Base-by-base conservation (phyloP, 2,329 filamentous ascomycete genomes). In the Mycocentrospora acerina region DNA sequence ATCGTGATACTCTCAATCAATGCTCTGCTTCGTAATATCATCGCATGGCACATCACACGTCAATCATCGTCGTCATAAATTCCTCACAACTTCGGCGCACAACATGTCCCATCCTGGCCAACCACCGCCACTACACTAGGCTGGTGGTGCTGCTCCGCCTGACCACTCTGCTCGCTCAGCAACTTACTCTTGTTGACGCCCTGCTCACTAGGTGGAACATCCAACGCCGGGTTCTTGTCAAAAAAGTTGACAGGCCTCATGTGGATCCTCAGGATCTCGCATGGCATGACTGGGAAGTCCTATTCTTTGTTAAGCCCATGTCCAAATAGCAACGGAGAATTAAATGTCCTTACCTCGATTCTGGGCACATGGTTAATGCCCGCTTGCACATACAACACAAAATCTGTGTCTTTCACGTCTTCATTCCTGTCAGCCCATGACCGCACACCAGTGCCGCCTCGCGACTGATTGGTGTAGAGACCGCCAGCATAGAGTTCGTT, bases 231-330 rank as follows among this genome's bases (percentile, higher is more conserved):
- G 37, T 82, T 82, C 62, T 71, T 75, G 24, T 72, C 67, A 46
- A 80, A 80, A 67, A 82, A 82, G 52, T 81, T 79, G 9, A 78
- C 73, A 0, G 79, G 78, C 48, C 80, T 77, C 44, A 82, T 62
- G 36, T 75, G 69, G n/a, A 81, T 71, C 55, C 75, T 78, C 38
- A 80, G 66, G 11, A 76, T 74, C 66, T 82, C 78, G 29, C 71
- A 74, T 1, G 78, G 78, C 78, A 81, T 81, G 31, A 81, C 72
- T 0, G 77, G 77, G 62, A 79, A 80, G 51, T 81, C 77, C 59
- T 49, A 19, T 16, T 15, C 4, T 31, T 4, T 9, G 19, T 48
- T 22, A 50, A n/a, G n/a, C n/a, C n/a, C n/a, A n/a, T n/a, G n/a
- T n/a, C n/a, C n/a, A n/a, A n/a, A n/a, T 40, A 7, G n/a, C n/a